phyloP scores from a whole-genome alignment of 495 filamentous ascomycete genomes.

The Podospora bellae-mahoneyi region DNA sequence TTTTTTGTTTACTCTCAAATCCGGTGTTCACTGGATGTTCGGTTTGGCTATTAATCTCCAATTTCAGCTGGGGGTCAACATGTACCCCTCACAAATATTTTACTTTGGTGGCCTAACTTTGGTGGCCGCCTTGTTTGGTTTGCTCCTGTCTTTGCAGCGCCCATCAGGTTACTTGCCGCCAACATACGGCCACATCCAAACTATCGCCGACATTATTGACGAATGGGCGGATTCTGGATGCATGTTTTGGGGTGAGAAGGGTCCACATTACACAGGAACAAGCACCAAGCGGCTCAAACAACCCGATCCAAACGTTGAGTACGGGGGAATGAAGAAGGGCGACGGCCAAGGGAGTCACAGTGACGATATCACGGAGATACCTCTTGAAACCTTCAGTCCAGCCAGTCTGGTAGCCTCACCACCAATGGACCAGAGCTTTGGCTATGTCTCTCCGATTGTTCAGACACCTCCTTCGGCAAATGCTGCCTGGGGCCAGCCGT shows the following conservation, averaged over 20 bases:
- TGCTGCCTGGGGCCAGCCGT: neutral
- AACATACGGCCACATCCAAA: constrained; percentile 45
- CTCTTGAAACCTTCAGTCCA: constrained; percentile 7
- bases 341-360: neutral
- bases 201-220: constrained; percentile 45
- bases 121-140: constrained; percentile 36
- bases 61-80: constrained; percentile 35
- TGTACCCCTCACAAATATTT: constrained; percentile 39
- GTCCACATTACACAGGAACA: constrained; percentile 24
- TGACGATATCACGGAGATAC: constrained; percentile 1
- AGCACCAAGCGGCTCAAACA: constrained; percentile 20
- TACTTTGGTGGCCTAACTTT: constrained; percentile 34
- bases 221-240: constrained; percentile 39
- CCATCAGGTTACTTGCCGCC: constrained; percentile 43
- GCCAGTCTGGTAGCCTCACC: neutral
- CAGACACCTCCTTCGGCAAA: neutral
- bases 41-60: constrained; percentile 38
- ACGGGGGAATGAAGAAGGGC: constrained; percentile 18
- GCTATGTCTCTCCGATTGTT: neutral
- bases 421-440: neutral
- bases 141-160: constrained; percentile 34
- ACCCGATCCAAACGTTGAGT: constrained; percentile 26
- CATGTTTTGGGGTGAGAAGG: constrained; percentile 47
- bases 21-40: constrained; percentile 47
- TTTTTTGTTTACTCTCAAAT: constrained; percentile 42